A percentile compares a stretch with the other conserved stretches of the same genome.
Evolutionary conservation across 495 filamentous ascomycete species (phyloP).

Genomic region (Articulospora tetracladia): DNA sequence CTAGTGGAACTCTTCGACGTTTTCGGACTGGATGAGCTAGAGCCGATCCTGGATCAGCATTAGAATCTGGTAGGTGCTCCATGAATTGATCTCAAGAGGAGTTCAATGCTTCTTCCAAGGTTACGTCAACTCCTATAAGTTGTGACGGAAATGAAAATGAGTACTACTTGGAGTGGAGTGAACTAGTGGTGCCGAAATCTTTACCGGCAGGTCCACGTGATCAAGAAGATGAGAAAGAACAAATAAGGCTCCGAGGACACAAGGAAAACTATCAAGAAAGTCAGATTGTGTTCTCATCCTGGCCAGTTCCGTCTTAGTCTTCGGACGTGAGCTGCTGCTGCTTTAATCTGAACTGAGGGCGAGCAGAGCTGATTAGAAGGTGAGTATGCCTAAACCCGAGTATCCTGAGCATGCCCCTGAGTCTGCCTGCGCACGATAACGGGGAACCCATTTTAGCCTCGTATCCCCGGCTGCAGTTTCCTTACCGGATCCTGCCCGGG

Average conservation of each 20-base stretch:
- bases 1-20: slow-evolving; percentile 7
- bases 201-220: no score
- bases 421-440: not conserved
- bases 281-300: not conserved
- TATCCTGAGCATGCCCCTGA: not conserved
- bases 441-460: slow-evolving; percentile 22
- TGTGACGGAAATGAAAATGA: no score
- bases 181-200: no score
- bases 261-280: not conserved
- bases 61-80: not conserved
- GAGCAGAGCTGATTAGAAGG: no score
- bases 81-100: no score
- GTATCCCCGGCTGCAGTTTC: no score
- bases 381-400: not conserved
- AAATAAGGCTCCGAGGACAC: no score
- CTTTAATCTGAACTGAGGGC: not conserved
- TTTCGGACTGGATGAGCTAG: not conserved
- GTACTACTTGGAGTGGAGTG: no score
- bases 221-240: no score
- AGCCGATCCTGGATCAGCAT: slow-evolving; percentile 2
- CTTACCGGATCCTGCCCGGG: no score
- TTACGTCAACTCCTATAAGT: no score
- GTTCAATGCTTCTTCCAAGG: no score
- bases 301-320: not conserved
- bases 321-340: not conserved